Conservation (phyloP, 129 eudicot genomes). For the Escallonia rubra region DNA sequence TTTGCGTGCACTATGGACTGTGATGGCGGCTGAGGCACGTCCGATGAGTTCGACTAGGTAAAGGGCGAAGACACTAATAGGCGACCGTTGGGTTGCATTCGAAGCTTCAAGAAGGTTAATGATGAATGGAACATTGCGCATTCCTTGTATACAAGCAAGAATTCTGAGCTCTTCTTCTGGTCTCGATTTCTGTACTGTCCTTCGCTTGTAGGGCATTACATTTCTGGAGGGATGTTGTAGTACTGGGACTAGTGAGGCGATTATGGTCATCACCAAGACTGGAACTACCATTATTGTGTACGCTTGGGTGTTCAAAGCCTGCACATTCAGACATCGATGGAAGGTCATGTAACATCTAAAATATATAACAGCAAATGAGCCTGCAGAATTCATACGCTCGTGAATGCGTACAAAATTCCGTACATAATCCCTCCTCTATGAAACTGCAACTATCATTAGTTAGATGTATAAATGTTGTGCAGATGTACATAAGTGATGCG, state of each 20-base stretch:
- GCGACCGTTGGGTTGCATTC: constrained; percentile 22
- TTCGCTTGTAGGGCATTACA: constrained; percentile 29
- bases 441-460: too few species aligned
- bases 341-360: too few species aligned
- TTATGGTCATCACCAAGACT: constrained; percentile 35
- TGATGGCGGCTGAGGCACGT: constrained; percentile 35
- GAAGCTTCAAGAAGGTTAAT: constrained; percentile 38
- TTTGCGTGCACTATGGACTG: constrained; percentile 34
- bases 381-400: too few species aligned
- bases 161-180: constrained; percentile 41
- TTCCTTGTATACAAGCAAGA: constrained; percentile 38
- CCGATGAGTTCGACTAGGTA: constrained; percentile 63
- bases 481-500: too few species aligned
- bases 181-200: constrained; percentile 31
- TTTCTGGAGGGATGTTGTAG: constrained; percentile 12
- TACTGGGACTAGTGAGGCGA: constrained; percentile 20
- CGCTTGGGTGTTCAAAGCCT: constrained; percentile 34
- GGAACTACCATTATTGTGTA: constrained; percentile 32
- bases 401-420: too few species aligned
- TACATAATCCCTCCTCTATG: too few species aligned
- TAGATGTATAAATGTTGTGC: too few species aligned
- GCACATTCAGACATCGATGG: not conserved
- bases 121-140: constrained; percentile 29
- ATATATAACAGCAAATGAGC: too few species aligned
- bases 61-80: constrained; percentile 41